Conservation (phyloP, 176 grass and related monocot species). For the Puya raimondii region DNA sequence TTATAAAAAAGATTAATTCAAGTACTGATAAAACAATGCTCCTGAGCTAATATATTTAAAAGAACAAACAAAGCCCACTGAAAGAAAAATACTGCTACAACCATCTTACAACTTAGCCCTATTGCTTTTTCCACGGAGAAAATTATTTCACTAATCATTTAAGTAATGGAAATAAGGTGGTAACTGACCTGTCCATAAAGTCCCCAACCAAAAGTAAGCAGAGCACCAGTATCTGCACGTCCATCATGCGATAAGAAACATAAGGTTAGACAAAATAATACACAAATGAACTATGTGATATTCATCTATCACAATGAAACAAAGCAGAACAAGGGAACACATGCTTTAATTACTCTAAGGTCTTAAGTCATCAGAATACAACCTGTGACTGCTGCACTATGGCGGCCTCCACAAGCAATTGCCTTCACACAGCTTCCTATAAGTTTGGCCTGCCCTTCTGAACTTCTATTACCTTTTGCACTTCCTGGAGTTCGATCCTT, state of each 20-base stretch:
- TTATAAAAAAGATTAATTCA: no score
- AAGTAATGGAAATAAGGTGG: not conserved
- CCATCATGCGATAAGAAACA: slow-evolving; percentile 13
- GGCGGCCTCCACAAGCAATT: slow-evolving; percentile 96
- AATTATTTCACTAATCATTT: not conserved
- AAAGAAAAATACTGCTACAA: no score
- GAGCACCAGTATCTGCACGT: slow-evolving; percentile 66
- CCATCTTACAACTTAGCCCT: no score
- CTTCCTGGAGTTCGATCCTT: slow-evolving; percentile 41
- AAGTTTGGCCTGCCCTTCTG: slow-evolving; percentile 52
- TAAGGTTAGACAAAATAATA: not conserved
- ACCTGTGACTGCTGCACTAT: slow-evolving; percentile 95
- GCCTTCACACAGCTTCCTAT: slow-evolving; percentile 68
- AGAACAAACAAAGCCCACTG: no score
- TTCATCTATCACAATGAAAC: no score
- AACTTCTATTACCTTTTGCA: slow-evolving; percentile 48
- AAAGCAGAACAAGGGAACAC: no score
- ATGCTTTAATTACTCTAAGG: not conserved
- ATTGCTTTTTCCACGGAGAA: not conserved
- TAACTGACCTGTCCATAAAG: slow-evolving; percentile 81
- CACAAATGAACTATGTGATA: not conserved
- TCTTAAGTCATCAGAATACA: not conserved
- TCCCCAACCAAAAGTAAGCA: slow-evolving; percentile 97
- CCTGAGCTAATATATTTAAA: no score
- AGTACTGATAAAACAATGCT: no score